phyloP scores from a whole-genome alignment of 192 early-diverging fungal species.

The Martensiomyces pterosporus region DNA sequence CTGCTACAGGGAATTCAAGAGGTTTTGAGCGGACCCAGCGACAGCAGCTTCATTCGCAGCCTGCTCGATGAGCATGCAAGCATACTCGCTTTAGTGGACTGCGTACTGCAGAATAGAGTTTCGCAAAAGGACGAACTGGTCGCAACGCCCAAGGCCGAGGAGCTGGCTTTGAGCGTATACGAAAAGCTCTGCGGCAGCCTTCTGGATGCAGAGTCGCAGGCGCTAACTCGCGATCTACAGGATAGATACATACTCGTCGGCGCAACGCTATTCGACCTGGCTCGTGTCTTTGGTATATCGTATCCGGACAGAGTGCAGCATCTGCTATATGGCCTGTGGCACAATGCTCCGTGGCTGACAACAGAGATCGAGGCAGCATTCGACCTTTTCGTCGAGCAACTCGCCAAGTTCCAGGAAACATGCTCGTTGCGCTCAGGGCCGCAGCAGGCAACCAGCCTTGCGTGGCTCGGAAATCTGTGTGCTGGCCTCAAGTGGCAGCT shows the following conservation, averaged over 20 bases:
- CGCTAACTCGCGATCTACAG: constrained; percentile 22
- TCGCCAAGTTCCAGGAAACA: constrained; percentile 32
- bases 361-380: constrained; percentile 47
- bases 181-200: constrained; percentile 38
- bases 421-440: too few relatives aligned
- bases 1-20: constrained; percentile 2
- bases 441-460: too few relatives aligned
- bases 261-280: constrained; percentile 54
- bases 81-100: constrained; percentile 10
- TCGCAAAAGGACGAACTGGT: background rate
- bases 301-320: constrained; percentile 33
- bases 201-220: constrained; percentile 17
- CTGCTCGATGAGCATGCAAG: constrained; percentile 16
- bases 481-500: constrained; percentile 26
- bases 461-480: constrained; percentile 7
- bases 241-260: constrained; percentile 32
- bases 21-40: constrained; percentile 21
- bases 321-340: constrained; percentile 40
- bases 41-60: constrained; percentile 20
- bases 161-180: constrained; percentile 21
- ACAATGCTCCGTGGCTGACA: constrained; percentile 45
- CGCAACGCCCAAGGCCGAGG: constrained; percentile 1
- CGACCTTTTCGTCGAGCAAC: constrained; percentile 47
- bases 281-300: constrained; percentile 43
- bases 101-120: constrained; percentile 12